These are phyloP conservation scores for Madurella fahalii DNA, from an alignment of 2,329 filamentous ascomycete species.

Conservation along the genomic window DNA sequence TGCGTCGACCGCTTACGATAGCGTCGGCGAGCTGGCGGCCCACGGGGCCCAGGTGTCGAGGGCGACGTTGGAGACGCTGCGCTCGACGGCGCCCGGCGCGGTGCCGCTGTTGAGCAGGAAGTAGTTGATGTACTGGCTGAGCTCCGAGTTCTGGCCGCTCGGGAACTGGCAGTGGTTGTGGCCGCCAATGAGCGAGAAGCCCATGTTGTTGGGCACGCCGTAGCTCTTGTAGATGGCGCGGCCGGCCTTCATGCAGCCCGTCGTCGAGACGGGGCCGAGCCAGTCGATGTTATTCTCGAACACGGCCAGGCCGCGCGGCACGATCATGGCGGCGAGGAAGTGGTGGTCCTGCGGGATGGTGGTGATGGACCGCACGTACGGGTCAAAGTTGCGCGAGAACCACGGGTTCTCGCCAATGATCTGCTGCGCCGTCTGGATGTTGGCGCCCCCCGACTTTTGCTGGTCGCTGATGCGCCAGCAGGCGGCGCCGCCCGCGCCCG, in stretches of 20 bases:
- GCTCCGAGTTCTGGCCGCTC: conserved; percentile 45
- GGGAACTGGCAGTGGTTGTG: conserved; percentile 56
- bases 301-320: conserved; percentile 51
- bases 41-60: conserved; percentile 40
- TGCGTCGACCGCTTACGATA: conserved; percentile 26
- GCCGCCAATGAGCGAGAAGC: conserved; percentile 52
- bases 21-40: conserved; percentile 33
- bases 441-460: conserved; percentile 48
- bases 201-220: conserved; percentile 52
- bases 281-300: conserved; percentile 58
- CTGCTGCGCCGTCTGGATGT: conserved; percentile 57
- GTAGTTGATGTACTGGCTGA: conserved; percentile 52
- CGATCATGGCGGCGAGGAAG: conserved; percentile 52
- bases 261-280: conserved; percentile 54
- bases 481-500: conserved; percentile 56
- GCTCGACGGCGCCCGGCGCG: conserved; percentile 35
- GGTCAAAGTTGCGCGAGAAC: conserved; percentile 55
- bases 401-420: conserved; percentile 60
- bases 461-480: conserved; percentile 56
- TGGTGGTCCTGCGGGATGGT: conserved; percentile 55
- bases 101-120: conserved; percentile 42
- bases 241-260: conserved; percentile 54
- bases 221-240: conserved; percentile 51
- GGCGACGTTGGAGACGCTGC: conserved; percentile 37
- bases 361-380: conserved; percentile 43